These are phyloP conservation scores for Fusarium musae DNA, from an alignment of 2,329 filamentous ascomycete genomes.

Conservation along the genomic window DNA sequence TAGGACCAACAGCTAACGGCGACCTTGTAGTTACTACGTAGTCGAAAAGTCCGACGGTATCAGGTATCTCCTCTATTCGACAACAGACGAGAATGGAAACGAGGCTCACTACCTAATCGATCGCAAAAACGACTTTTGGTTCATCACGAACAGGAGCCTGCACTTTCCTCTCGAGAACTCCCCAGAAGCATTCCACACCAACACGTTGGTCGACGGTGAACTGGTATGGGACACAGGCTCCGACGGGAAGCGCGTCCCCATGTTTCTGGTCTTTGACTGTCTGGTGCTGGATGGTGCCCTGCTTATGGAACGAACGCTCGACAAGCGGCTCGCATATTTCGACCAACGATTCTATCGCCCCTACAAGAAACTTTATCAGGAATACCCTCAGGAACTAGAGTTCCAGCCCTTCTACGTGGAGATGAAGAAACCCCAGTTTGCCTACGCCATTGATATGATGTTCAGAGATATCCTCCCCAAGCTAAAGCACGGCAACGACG, in stretches of 20 bases:
- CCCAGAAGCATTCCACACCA: constrained; percentile 75
- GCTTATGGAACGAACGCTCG: constrained; percentile 81
- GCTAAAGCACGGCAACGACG: constrained; percentile 93
- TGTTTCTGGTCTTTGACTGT: constrained; percentile 94
- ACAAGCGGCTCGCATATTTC: constrained; percentile 91
- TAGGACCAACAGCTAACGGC: constrained; percentile 3
- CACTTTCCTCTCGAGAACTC: constrained; percentile 82
- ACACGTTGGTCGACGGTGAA: constrained; percentile 92
- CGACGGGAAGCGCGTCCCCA: constrained; percentile 75
- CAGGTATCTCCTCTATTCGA: constrained; percentile 92
- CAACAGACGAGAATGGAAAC: constrained; percentile 66
- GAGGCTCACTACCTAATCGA: constrained; percentile 95
- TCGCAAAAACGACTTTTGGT: constrained; percentile 98
- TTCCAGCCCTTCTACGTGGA: constrained; percentile 84
- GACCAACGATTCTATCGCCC: constrained; percentile 79
- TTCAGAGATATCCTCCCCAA: constrained; percentile 86
- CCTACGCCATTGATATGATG: constrained; percentile 92
- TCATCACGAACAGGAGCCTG: constrained; percentile 73
- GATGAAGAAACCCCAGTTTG: constrained; percentile 89
- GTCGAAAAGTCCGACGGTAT: constrained; percentile 99
- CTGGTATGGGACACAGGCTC: constrained; percentile 84
- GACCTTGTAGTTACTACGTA: constrained; percentile 79
- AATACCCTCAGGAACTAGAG: constrained; percentile 74
- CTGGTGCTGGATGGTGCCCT: constrained; percentile 81
- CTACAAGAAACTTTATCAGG: constrained; percentile 70